Evolutionary conservation across 352 stramenopile species (phyloP), one percentile per base, ranked within the genome.

Genomic region (Phytophthora rubi): DNA sequence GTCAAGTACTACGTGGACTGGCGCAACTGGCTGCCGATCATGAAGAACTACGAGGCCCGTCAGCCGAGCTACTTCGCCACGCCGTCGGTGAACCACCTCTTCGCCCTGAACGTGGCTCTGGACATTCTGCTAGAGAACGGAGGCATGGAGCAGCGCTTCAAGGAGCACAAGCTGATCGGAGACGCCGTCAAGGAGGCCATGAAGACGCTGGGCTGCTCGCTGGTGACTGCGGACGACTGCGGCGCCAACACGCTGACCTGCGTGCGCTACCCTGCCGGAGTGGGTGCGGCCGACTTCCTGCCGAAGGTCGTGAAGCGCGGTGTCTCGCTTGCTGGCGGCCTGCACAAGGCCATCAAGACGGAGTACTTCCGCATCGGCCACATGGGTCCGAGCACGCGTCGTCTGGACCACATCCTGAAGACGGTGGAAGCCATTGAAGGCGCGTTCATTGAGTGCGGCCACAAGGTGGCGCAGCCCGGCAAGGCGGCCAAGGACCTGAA

Each of bases 361-460:
- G 80, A 94, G 57, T 94, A 94, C 79, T 94, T 94, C 67, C 86
- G 86, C 37, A 94, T 94, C 60, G 86, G 86, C 42, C 86, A 94
- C 80, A 94, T 94, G 86, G 86, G 86, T 10, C 86, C 85, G 45
- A 92, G 83, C 72, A 89, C 86, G 47, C 83, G 86, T 37, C 81
- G 85, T 48, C 66, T 92, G 55, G 86, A 94, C 57, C 86, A 94
- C 68, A 79, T 86, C 28, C 48, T 91, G n/a, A 90, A 89, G 71
- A 92, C 85, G 0, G 76, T 94, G 37, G 69, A 88, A 32, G 84
- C 86, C 5, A 91, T 94, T 26, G 86, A 94, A 56, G 81, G 73
- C 0, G 85, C 86, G 45, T 76, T 94, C 48, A 78, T 88, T 13
- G 84, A 91, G 71, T 94, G 86, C 47, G 86, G 86, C 37, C 79